Percentiles rank a stretch among this genome's conserved stretches.
These are phyloP conservation scores for Hemisphaericaspora lyxosophila DNA, from an alignment of 1,139 yeast species.

Conservation along the genomic window DNA sequence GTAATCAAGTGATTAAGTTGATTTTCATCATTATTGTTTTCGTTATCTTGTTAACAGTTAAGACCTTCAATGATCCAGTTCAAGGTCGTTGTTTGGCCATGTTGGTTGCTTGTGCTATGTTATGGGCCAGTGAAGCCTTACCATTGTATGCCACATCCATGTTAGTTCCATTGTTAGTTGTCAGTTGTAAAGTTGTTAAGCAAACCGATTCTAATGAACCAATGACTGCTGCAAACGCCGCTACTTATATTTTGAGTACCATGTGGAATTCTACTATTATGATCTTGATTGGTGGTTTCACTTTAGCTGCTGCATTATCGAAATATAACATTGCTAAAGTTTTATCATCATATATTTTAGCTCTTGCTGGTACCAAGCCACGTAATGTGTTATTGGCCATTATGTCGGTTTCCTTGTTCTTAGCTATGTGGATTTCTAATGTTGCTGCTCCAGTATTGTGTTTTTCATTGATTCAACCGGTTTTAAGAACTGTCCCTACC, in stretches of 20 bases:
- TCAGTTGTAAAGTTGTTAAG: conserved; percentile 68
- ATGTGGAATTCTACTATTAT: conserved; percentile 97
- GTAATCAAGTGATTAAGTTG: conserved; percentile 46
- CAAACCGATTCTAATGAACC: conserved; percentile 49
- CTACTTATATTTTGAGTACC: conserved; percentile 71
- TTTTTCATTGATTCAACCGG: conserved; percentile 85
- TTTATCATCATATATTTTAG: conserved; percentile 74
- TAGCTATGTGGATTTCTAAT: conserved; percentile 94
- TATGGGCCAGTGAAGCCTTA: conserved; percentile 94
- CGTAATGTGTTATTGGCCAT: conserved; percentile 70
- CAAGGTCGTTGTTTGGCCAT: conserved; percentile 79
- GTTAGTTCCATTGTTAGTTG: conserved; percentile 76
- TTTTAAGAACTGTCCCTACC: conserved; percentile 77
- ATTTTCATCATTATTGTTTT: conserved; percentile 44
- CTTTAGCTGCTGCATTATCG: conserved; percentile 89
- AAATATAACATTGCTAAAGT: conserved; percentile 87
- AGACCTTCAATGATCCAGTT: conserved; percentile 68
- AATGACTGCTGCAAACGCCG: conserved; percentile 65
- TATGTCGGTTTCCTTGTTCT: conserved; percentile 81
- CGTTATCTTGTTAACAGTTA: conserved; percentile 47
- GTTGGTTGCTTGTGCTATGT: conserved; percentile 70
- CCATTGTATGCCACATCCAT: conserved; percentile 86
- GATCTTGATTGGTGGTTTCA: conserved; percentile 87
- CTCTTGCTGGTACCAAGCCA: conserved; percentile 86
- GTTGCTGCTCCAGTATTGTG: conserved; percentile 96